These are phyloP conservation scores for Peronospora tabacina DNA, from an alignment of 352 stramenopile genomes.

Conservation along the genomic window DNA sequence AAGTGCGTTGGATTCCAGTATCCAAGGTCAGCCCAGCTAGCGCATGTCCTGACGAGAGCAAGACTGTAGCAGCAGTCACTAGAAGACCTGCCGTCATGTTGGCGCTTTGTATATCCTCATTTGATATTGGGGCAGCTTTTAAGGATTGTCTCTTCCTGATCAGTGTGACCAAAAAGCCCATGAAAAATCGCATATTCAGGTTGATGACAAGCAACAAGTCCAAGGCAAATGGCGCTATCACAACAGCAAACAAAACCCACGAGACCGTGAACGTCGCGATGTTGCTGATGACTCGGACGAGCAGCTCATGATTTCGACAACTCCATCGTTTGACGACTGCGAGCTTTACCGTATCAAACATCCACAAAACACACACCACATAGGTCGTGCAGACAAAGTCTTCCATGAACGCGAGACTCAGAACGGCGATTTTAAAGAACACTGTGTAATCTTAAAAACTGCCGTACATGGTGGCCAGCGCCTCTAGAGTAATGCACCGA, in stretches of 20 bases:
- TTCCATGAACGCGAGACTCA: constrained; percentile 23
- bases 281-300: constrained; percentile 1
- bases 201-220: constrained; percentile 36
- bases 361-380: constrained; percentile 19
- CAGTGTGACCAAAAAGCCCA: constrained; percentile 24
- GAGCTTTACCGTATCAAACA: constrained; percentile 18
- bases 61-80: constrained; percentile 9
- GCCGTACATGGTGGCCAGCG: constrained; percentile 23
- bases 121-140: constrained; percentile 26
- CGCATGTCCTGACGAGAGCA: constrained; percentile 9
- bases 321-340: background rate
- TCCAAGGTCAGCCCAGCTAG: constrained; percentile 15
- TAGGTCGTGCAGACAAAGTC: constrained; percentile 32
- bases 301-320: background rate
- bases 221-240: constrained; percentile 24
- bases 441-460: constrained; percentile 17
- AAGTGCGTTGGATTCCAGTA: constrained; percentile 15
- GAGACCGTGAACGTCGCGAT: constrained; percentile 17
- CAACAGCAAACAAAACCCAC: constrained; percentile 24
- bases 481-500: constrained; percentile 20
- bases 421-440: constrained; percentile 7
- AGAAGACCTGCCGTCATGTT: constrained; percentile 20
- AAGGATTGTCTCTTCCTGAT: constrained; percentile 27
- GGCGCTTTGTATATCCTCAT: constrained; percentile 25
- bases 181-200: constrained; percentile 32